phyloP scores from a whole-genome alignment of 2,329 filamentous ascomycete genomes.

The Fusarium sp. region DNA sequence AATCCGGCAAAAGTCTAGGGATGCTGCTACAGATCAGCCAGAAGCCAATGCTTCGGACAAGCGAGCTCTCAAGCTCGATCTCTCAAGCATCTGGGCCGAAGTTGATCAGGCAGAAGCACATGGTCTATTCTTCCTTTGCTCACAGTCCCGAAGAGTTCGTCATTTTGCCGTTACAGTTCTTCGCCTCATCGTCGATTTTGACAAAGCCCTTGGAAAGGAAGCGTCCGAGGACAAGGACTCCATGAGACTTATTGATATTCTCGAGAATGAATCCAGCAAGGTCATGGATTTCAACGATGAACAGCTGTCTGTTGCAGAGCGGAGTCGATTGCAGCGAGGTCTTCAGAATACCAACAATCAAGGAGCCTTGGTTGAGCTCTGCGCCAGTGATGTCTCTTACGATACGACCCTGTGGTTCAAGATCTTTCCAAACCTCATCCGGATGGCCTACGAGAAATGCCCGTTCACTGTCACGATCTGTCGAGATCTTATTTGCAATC shows the following conservation, averaged over 20 bases:
- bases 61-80: slow-evolving; percentile 81
- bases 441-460: slow-evolving; percentile 90
- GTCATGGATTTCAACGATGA: slow-evolving; percentile 95
- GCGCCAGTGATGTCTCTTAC: slow-evolving; percentile 94
- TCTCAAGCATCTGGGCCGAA: slow-evolving; percentile 90
- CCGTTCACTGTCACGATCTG: slow-evolving; percentile 92
- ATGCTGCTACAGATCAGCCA: slow-evolving; percentile 72
- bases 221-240: slow-evolving; percentile 70
- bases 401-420: slow-evolving; percentile 98
- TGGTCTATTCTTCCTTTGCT: slow-evolving; percentile 96
- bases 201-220: slow-evolving; percentile 84
- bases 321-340: slow-evolving; percentile 90
- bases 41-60: slow-evolving; percentile 75
- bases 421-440: slow-evolving; percentile 94
- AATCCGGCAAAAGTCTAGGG: slow-evolving; percentile 86
- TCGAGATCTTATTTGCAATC: slow-evolving; percentile 90
- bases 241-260: slow-evolving; percentile 85
- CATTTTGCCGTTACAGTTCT: slow-evolving; percentile 93
- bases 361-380: slow-evolving; percentile 91
- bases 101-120: slow-evolving; percentile 98
- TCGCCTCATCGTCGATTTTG: slow-evolving; percentile 92
- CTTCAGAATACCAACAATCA: slow-evolving; percentile 86
- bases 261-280: slow-evolving; percentile 88
- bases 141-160: slow-evolving; percentile 89
- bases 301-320: slow-evolving; percentile 88